Percentiles rank a stretch among this genome's conserved stretches.
Conservation (phyloP, 2,329 filamentous ascomycete genomes). For the Fusarium euwallaceae region DNA sequence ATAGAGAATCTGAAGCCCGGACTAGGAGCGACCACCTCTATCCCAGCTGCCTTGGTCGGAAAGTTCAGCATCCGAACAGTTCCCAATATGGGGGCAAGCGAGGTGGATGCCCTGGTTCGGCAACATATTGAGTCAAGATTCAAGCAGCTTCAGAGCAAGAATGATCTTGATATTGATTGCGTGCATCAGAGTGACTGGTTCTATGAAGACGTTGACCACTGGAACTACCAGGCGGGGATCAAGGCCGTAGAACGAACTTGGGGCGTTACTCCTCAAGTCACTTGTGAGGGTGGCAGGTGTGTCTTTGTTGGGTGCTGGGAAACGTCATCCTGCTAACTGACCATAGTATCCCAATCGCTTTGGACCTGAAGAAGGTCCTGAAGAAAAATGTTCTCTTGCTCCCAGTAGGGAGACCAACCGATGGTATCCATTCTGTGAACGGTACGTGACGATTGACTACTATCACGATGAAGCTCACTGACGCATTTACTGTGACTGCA, state of each 20-base stretch:
- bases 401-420: neutral
- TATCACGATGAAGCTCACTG: neutral
- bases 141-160: neutral
- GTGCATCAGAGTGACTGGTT: neutral
- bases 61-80: neutral
- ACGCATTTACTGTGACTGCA: neutral
- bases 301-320: neutral
- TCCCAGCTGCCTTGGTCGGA: neutral
- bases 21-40: neutral
- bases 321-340: neutral
- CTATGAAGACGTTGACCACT: neutral
- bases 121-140: neutral
- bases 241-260: neutral
- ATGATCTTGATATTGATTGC: neutral
- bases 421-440: neutral
- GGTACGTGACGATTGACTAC: neutral
- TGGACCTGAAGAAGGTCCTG: neutral
- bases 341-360: neutral
- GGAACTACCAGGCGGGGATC: neutral
- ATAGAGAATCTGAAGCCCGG: neutral
- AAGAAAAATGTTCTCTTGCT: neutral
- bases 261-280: neutral
- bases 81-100: neutral
- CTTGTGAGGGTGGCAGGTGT: neutral
- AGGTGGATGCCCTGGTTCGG: neutral